phyloP scores from a whole-genome alignment of 73 alveolate genomes.

The Tetrahymena thermophila region DNA sequence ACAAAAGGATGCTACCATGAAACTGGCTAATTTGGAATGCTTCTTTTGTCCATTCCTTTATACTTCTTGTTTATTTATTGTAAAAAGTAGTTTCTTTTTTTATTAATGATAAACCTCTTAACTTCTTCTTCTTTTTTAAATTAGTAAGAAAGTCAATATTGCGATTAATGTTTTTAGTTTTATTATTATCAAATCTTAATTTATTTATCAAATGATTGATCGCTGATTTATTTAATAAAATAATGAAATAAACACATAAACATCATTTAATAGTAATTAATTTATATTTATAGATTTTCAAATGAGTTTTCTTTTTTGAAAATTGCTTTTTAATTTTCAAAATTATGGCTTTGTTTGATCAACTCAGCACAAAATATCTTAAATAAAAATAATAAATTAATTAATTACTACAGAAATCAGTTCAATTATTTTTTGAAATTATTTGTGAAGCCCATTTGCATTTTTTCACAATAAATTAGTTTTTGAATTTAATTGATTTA shows the following conservation, averaged over 20 bases:
- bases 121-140: not conserved
- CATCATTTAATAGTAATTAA: not conserved
- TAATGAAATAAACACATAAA: not conserved
- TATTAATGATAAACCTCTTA: not conserved
- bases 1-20: conserved; percentile 47
- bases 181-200: not conserved
- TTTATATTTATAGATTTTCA: not conserved
- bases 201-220: not conserved
- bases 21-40: not conserved
- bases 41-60: not conserved
- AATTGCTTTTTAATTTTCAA: not conserved
- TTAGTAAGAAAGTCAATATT: not conserved
- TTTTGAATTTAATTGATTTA: not conserved
- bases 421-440: not conserved
- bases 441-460: not conserved
- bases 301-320: not conserved
- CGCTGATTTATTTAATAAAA: not conserved
- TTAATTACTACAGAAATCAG: not conserved
- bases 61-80: not conserved
- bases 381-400: not conserved
- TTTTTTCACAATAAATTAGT: too few species aligned
- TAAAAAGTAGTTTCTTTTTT: not conserved
- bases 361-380: not conserved
- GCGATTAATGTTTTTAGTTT: not conserved
- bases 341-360: not conserved